Evolutionary conservation across 805 yeast species (phyloP).

Genomic region (Yamadazyma philogaea): DNA sequence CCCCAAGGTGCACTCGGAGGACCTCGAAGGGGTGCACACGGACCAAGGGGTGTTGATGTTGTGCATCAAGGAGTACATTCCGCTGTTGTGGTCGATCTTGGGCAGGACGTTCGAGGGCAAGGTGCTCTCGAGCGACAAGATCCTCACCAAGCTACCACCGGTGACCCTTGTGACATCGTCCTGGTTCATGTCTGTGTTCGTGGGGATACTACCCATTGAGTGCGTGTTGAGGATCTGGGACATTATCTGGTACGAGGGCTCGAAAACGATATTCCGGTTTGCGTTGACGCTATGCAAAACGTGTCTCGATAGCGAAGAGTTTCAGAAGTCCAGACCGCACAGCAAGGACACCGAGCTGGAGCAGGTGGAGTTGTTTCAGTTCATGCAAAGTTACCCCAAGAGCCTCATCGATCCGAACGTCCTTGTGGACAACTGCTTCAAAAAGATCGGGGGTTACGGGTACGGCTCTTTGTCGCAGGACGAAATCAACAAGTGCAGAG

Average conservation of each 20-base stretch:
- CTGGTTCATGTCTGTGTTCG: constrained; percentile 98
- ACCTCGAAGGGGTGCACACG: constrained; percentile 88
- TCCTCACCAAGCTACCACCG: constrained; percentile 79
- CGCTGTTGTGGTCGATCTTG: constrained; percentile 66
- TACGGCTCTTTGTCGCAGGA: constrained; percentile 77
- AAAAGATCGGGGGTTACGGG: constrained; percentile 59
- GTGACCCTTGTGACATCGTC: constrained; percentile 90
- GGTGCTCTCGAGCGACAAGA: constrained; percentile 43
- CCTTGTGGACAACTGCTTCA: constrained; percentile 72
- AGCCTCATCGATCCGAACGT: constrained; percentile 63
- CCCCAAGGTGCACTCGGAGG: constrained; percentile 88
- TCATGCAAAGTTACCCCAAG: constrained; percentile 80
- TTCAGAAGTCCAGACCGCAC: constrained; percentile 27
- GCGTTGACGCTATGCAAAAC: constrained; percentile 76
- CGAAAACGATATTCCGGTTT: constrained; percentile 78
- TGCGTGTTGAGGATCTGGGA: constrained; percentile 91
- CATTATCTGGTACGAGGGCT: constrained; percentile 87
- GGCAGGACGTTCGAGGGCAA: constrained; percentile 40
- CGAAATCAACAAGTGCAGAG: constrained; percentile 74
- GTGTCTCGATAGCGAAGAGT: constrained; percentile 59
- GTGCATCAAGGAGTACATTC: constrained; percentile 78
- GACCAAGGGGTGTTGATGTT: constrained; percentile 94
- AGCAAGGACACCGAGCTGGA: constrained; percentile 31
- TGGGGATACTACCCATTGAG: constrained; percentile 86
- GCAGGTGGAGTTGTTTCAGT: constrained; percentile 64